Evolutionary conservation across 306 rosid species (phyloP), one percentile per base, ranked within the genome.

Genomic region (Fragaria nilgerrensis): DNA sequence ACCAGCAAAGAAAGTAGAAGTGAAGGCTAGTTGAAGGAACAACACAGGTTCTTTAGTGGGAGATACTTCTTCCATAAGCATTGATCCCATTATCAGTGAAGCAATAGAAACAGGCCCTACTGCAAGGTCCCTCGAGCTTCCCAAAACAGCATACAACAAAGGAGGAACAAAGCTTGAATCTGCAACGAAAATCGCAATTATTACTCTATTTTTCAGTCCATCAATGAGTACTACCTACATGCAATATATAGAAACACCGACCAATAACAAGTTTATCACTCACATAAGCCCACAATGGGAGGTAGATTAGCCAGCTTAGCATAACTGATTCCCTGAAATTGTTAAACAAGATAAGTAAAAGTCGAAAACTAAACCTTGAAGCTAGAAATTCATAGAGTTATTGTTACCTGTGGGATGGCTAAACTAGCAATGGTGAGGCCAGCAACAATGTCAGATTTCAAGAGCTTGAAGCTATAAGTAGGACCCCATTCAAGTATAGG

Each of bases 91-190:
- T 13, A 95, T 92, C 37, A 95, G 96, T 36, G 98, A 95, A 43
- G 98, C 98, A 76, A 95, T 92, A 2, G 98, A 95, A 47, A 92
- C 98, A n/a, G 97, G 98, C 39, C 98, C 98, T 19, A 95, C 98
- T 9, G 97, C 98, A 2, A 95, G 85, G 85, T 95, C 97, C 84
- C 84, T 92, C 45, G 99, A 95, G 84, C 99, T 92, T 81, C 99
- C 99, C 73, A 95, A 88, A 39, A 91, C 90, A 71, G 99, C 96
- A 80, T 95, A 95, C 58, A 95, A 85, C 69, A 95, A 83, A 55
- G 99, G 99, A 14, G 99, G 99, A 76, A 95, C 99, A 83, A 95
- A 95, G 84, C 99, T 95, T 16, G 99, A 95, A 89, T 95, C 99
- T 95, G 23, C 27, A 82, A 68, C 9, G 1, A 62, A 5, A 9